Conservation (phyloP, 331 rosid genomes). For the Rosa hybrid region DNA sequence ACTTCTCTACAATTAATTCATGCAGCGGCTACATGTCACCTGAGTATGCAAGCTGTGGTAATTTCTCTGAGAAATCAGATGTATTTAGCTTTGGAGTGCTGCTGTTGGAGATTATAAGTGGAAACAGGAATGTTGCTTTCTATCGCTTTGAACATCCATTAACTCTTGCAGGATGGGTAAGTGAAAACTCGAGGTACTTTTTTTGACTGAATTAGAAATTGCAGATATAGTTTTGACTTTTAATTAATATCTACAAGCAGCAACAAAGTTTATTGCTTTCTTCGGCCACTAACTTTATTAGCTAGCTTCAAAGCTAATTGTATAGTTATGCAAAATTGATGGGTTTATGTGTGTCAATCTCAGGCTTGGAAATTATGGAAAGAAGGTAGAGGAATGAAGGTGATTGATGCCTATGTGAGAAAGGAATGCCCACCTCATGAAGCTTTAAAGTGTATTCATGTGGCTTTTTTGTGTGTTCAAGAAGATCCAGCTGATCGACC, state of each 20-base stretch:
- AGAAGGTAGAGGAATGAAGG: not conserved
- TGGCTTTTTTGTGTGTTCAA: slow-evolving; percentile 10
- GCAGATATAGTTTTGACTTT: not conserved
- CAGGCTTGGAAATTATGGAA: slow-evolving; percentile 6
- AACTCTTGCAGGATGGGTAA: not conserved
- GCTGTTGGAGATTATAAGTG: not conserved
- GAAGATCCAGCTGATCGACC: slow-evolving; percentile 15
- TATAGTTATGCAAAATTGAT: not conserved
- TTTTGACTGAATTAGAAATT: not conserved
- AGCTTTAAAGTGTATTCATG: not conserved
- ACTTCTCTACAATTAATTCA: not conserved
- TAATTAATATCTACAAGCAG: not conserved
- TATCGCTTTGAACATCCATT: not conserved
- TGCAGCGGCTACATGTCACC: slow-evolving; percentile 21
- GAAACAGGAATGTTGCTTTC: not conserved
- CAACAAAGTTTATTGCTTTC: not conserved
- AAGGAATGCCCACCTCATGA: not conserved
- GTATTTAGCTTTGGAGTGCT: slow-evolving; percentile 18
- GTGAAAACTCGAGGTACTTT: not conserved
- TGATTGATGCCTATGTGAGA: not conserved
- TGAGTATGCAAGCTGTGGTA: slow-evolving; percentile 11
- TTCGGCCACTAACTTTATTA: not conserved
- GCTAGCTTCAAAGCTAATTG: not conserved
- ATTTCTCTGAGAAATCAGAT: slow-evolving; percentile 18
- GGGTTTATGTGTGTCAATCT: not conserved